phyloP scores from a whole-genome alignment of 257 asterid species.

The Thymus mandschuricus region DNA sequence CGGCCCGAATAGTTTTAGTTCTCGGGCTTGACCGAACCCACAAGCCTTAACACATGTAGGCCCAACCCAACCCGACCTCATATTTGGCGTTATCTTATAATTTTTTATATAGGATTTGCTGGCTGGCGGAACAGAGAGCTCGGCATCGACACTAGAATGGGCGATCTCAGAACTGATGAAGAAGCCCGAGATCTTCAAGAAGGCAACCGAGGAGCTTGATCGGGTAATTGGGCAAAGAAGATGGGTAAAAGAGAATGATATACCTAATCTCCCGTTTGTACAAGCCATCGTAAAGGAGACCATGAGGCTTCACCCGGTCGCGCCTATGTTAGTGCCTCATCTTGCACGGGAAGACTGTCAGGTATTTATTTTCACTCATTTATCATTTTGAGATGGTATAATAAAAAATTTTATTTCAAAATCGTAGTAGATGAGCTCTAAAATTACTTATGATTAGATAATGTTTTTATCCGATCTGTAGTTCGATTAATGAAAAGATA shows the following conservation, averaged over 20 bases:
- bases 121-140: slow-evolving; percentile 92
- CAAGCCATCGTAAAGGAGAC: slow-evolving; percentile 56
- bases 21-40: no score
- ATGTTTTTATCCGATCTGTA: no score
- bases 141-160: slow-evolving; percentile 88
- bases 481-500: neutral
- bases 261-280: slow-evolving; percentile 44
- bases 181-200: slow-evolving; percentile 58
- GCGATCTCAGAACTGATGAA: slow-evolving; percentile 80
- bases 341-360: slow-evolving; percentile 56
- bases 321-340: slow-evolving; percentile 76
- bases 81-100: neutral
- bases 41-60: no score
- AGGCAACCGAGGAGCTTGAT: slow-evolving; percentile 74
- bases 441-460: no score
- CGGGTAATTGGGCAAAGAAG: slow-evolving; percentile 54
- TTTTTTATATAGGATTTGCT: slow-evolving; percentile 56
- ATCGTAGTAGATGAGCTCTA: no score
- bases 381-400: no score
- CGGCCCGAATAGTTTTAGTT: no score
- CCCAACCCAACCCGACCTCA: no score
- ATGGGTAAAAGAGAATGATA: slow-evolving; percentile 55
- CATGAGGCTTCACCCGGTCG: slow-evolving; percentile 58
- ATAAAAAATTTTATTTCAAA: no score
- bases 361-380: slow-evolving; percentile 21